Base-by-base conservation (phyloP, 352 stramenopile genomes). In the Globisporangium okanoganense region DNA sequence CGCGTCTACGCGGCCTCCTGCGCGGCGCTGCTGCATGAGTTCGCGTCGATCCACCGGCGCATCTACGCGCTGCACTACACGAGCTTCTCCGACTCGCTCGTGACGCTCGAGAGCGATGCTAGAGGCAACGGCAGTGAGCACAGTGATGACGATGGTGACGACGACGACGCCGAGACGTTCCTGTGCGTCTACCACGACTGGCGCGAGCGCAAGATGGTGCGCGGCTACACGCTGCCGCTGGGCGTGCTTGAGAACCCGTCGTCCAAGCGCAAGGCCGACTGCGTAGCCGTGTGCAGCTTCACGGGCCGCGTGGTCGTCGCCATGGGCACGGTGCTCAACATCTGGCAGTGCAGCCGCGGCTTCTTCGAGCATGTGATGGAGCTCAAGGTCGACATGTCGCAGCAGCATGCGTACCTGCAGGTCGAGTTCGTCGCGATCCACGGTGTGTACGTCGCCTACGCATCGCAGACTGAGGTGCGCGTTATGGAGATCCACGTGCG, bases 361-460 rank as follows among this genome's bases (percentile, higher is more conserved):
- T 92, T 95, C 65, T 95, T 95, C 56, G 83, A 95, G 74, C 85
- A 95, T 61, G 82, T 95, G n/a, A 85, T 95, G 75, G 85, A 95
- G 65, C 72, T 95, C 33, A 85, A 82, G 44, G 78, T 93, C n/a
- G 83, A 91, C 44, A 88, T 91, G 73, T 61, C 79, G 9, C 79
- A 90, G 63, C 71, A 71, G n/a, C 77, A 87, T 59, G 78, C 81
- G 43, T 89, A 78, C 64, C 68, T 88, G 33, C 75, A 87, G 57
- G 65, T 95, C 33, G 80, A 91, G 71, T 87, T 75, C 58, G 81
- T 95, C 40, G 82, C 85, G 3, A 92, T 95, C 52, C 83, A 95
- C 54, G 85, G 84, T 2, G 65, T 87, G 12, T 90, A 95, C 61
- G 65, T 95, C 20, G 80, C 83, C 8, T 88, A 79, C 52, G 84